A percentile compares a stretch with the other conserved stretches of the same genome.
Conservation (phyloP, 208 protist species). For the Herpetomonas tarakana region DNA sequence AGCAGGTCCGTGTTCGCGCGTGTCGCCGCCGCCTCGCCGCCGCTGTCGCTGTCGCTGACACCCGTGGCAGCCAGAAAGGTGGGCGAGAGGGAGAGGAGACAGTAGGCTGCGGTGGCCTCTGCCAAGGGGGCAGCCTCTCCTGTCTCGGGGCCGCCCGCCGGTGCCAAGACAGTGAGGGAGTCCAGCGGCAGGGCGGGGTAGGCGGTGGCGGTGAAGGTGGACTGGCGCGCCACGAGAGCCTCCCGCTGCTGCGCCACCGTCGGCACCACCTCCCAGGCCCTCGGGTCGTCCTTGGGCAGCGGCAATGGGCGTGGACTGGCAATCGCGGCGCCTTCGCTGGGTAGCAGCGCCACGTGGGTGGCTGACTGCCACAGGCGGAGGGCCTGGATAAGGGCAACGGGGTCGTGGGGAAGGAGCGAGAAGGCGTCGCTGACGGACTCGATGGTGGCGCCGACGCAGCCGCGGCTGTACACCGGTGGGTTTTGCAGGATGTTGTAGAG, state of each 20-base stretch:
- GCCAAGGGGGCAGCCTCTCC: not conserved
- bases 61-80: not conserved
- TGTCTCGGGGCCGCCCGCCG: not conserved
- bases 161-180: not conserved
- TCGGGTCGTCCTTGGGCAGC: constrained; percentile 1
- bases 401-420: constrained; percentile 13
- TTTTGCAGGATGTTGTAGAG: constrained; percentile 41
- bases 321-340: not conserved
- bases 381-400: not conserved
- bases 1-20: not conserved
- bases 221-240: not conserved
- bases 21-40: not conserved
- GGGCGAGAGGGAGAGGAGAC: not conserved
- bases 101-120: not conserved
- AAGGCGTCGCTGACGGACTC: constrained; percentile 22
- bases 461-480: constrained; percentile 39
- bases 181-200: not conserved
- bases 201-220: not conserved
- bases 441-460: constrained; percentile 14
- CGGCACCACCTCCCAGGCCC: not conserved
- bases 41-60: not conserved
- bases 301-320: not conserved
- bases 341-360: not conserved
- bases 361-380: constrained; percentile 4
- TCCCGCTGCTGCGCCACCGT: not conserved